These are phyloP conservation scores for Euptelea pleiosperma DNA, from an alignment of 164 flowering plant genomes.

Conservation along the genomic window DNA sequence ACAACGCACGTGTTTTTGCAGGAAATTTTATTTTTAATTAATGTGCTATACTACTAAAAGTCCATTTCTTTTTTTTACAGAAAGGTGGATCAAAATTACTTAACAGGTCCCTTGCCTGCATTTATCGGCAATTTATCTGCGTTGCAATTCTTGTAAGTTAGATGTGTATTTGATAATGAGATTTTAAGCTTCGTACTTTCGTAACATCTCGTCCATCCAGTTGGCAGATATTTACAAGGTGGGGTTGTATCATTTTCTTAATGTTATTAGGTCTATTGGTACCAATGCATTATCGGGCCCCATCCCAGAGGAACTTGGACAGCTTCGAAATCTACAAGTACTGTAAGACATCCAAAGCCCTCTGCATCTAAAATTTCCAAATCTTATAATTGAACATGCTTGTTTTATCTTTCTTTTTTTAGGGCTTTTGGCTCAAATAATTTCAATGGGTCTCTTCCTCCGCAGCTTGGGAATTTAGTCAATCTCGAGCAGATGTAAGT, in stretches of 20 bases:
- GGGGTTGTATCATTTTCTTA: no score
- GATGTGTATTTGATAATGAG: neutral
- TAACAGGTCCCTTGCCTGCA: conserved; percentile 66
- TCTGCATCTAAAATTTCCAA: neutral
- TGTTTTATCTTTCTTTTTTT: neutral
- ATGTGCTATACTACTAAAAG: no score
- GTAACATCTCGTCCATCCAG: no score
- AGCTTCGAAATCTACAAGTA: conserved; percentile 36
- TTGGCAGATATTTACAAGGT: no score
- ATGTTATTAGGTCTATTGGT: conserved; percentile 27
- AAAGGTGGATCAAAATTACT: conserved; percentile 51
- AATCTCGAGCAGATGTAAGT: conserved; percentile 31
- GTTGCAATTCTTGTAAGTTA: conserved; percentile 21
- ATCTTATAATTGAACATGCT: neutral
- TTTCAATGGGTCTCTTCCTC: conserved; percentile 39
- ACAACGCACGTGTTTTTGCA: no score
- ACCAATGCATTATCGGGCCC: conserved; percentile 39
- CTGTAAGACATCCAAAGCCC: conserved; percentile 39
- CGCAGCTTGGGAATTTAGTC: conserved; percentile 30
- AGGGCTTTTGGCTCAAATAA: conserved; percentile 36
- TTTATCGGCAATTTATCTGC: conserved; percentile 29
- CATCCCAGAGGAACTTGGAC: conserved; percentile 50
- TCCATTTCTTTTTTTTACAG: no score
- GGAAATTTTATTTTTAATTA: neutral
- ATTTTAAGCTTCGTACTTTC: neutral